Percentiles rank a stretch among this genome's conserved stretches.
Conservation (phyloP, 73 alveolate species). For the Effrenium voratum region DNA sequence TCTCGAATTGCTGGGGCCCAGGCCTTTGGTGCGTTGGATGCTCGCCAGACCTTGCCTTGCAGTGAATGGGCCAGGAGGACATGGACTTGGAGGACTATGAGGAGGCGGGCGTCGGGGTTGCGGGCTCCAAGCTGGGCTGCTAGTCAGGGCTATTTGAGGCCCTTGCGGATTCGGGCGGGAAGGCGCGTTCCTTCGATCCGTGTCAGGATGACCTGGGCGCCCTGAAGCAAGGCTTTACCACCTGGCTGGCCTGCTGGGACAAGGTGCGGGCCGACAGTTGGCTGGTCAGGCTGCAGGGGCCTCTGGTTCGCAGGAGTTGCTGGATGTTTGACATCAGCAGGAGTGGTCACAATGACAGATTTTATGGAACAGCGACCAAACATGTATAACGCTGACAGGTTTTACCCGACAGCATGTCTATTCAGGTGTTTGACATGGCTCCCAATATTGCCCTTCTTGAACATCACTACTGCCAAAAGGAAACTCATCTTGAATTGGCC, state of each 20-base stretch:
- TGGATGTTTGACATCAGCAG: neutral
- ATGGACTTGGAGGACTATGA: slow-evolving; percentile 47
- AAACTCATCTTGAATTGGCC: no score
- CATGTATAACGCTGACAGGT: no score
- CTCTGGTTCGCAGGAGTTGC: neutral
- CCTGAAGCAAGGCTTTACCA: slow-evolving; percentile 50
- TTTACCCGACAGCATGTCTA: no score
- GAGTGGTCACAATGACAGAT: neutral
- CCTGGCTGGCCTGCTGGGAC: slow-evolving; percentile 34
- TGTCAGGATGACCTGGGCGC: slow-evolving; percentile 40
- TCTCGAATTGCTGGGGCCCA: neutral
- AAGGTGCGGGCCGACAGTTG: neutral
- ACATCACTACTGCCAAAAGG: no score
- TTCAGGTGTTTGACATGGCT: no score
- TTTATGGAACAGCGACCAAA: no score
- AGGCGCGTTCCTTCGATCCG: neutral
- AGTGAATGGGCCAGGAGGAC: neutral
- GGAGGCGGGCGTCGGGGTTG: neutral
- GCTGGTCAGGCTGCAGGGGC: neutral
- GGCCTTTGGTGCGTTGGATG: neutral
- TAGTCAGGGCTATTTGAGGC: neutral
- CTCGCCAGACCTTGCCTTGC: neutral
- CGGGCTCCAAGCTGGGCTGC: neutral
- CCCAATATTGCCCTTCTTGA: no score
- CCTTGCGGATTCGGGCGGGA: neutral